These are phyloP conservation scores for Penicillium sp. DNA, from an alignment of 2,329 filamentous ascomycete species.

Conservation along the genomic window DNA sequence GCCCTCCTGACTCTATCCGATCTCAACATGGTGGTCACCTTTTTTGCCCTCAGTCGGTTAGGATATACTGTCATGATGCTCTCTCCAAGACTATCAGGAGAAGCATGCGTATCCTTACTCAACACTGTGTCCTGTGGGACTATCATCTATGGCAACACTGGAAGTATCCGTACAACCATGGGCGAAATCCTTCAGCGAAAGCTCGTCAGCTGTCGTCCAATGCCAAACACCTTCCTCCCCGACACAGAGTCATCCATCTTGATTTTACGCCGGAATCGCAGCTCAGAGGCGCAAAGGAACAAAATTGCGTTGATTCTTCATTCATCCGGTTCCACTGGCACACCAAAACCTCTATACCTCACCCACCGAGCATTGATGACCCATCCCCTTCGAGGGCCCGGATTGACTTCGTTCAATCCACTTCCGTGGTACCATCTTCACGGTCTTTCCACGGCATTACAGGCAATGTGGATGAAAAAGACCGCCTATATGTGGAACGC, in stretches of 20 bases:
- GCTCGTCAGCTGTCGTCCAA: conserved; percentile 24
- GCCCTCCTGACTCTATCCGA: conserved; percentile 43
- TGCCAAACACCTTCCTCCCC: conserved; percentile 11
- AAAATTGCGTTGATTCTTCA: conserved; percentile 44
- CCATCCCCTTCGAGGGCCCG: conserved; percentile 34
- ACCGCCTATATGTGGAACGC: conserved; percentile 43
- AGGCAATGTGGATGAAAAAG: conserved; percentile 45
- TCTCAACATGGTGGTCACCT: conserved; percentile 41
- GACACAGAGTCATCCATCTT: conserved; percentile 13
- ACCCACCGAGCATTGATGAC: conserved; percentile 41
- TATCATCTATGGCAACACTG: conserved; percentile 37
- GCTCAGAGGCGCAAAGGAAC: conserved; percentile 26
- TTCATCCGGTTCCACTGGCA: conserved; percentile 48
- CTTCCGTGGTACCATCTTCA: conserved; percentile 46
- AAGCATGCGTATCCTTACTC: conserved; percentile 41
- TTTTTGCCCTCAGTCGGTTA: conserved; percentile 45
- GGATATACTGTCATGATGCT: conserved; percentile 45
- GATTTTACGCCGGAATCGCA: conserved; percentile 17
- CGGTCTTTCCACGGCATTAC: conserved; percentile 41
- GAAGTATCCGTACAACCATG: conserved; percentile 32
- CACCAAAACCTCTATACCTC: conserved; percentile 45
- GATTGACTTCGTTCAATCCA: conserved; percentile 42
- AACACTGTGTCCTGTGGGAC: conserved; percentile 33
- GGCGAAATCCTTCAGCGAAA: conserved; percentile 26
- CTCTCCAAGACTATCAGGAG: conserved; percentile 42